phyloP scores from a whole-genome alignment of 2,329 filamentous ascomycete genomes.

The Camillea tinctor region DNA sequence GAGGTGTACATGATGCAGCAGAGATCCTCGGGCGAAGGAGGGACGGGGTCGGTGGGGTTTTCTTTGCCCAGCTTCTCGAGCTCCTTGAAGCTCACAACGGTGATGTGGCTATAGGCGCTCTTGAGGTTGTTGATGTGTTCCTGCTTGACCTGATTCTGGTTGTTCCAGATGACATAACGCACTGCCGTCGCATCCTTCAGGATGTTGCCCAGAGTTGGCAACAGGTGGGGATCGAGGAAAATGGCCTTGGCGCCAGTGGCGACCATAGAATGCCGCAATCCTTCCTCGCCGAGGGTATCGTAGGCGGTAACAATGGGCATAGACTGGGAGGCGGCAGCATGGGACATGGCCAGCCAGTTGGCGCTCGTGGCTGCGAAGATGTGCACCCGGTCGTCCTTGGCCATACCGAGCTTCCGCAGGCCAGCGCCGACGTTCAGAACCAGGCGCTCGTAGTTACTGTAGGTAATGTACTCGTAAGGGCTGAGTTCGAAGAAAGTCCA shows the following conservation, averaged over 20 bases:
- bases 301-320: conserved; percentile 78
- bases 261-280: conserved; percentile 67
- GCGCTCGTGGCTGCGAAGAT: conserved; percentile 73
- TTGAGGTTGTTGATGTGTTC: conserved; percentile 50
- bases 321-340: conserved; percentile 66
- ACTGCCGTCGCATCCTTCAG: conserved; percentile 51
- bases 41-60: conserved; percentile 65
- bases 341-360: conserved; percentile 51
- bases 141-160: conserved; percentile 51
- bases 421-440: conserved; percentile 67
- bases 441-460: conserved; percentile 73
- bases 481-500: conserved; percentile 88
- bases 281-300: conserved; percentile 72
- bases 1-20: conserved; percentile 76
- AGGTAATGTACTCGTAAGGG: conserved; percentile 73
- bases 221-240: conserved; percentile 72
- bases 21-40: conserved; percentile 70
- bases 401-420: conserved; percentile 70
- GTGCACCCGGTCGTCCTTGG: conserved; percentile 68
- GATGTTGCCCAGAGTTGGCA: conserved; percentile 55
- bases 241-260: conserved; percentile 70
- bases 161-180: conserved; percentile 54
- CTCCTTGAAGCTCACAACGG: conserved; percentile 50
- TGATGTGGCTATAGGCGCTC: conserved; percentile 47
- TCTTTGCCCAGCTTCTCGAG: conserved; percentile 55